Conservation (phyloP, 176 grass and related monocot genomes). For the Zea luxurians region DNA sequence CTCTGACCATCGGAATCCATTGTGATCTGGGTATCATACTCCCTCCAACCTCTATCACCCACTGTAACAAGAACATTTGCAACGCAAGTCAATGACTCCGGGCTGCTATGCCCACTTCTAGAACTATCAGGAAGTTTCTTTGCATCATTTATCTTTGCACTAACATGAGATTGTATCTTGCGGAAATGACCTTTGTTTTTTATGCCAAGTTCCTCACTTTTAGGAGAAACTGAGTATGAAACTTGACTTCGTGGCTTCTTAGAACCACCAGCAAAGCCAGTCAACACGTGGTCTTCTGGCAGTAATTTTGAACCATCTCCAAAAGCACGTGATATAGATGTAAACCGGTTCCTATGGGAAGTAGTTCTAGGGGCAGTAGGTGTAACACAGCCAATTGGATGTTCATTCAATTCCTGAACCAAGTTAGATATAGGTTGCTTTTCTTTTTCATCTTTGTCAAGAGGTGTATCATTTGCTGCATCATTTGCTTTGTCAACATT, state of each 20-base stretch:
- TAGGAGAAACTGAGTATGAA: slow-evolving; percentile 56
- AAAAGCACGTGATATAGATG: slow-evolving; percentile 68
- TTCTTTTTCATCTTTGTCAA: slow-evolving; percentile 41
- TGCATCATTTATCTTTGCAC: slow-evolving; percentile 41
- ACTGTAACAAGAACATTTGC: slow-evolving; percentile 86
- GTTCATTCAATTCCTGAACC: slow-evolving; percentile 60
- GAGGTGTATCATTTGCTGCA: slow-evolving; percentile 31
- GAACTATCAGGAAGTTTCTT: slow-evolving; percentile 53
- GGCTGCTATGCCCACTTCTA: slow-evolving; percentile 47
- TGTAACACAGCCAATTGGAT: slow-evolving; percentile 49
- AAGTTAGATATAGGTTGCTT: slow-evolving; percentile 48
- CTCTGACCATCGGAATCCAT: slow-evolving; percentile 69
- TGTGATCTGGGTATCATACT: slow-evolving; percentile 67
- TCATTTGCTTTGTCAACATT: slow-evolving; percentile 39
- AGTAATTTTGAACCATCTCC: slow-evolving; percentile 67
- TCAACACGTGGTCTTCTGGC: slow-evolving; percentile 42
- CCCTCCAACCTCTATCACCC: slow-evolving; percentile 83
- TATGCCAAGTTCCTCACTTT: slow-evolving; percentile 50
- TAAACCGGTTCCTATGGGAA: slow-evolving; percentile 62
- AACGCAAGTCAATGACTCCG: slow-evolving; percentile 58
- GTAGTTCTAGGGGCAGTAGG: slow-evolving; percentile 82
- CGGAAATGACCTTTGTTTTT: slow-evolving; percentile 56
- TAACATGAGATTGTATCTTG: slow-evolving; percentile 56
- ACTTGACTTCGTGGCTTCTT: slow-evolving; percentile 63
- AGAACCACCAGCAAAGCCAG: slow-evolving; percentile 50